phyloP scores from a whole-genome alignment of 495 filamentous ascomycete species.

The Neurospora sp. region DNA sequence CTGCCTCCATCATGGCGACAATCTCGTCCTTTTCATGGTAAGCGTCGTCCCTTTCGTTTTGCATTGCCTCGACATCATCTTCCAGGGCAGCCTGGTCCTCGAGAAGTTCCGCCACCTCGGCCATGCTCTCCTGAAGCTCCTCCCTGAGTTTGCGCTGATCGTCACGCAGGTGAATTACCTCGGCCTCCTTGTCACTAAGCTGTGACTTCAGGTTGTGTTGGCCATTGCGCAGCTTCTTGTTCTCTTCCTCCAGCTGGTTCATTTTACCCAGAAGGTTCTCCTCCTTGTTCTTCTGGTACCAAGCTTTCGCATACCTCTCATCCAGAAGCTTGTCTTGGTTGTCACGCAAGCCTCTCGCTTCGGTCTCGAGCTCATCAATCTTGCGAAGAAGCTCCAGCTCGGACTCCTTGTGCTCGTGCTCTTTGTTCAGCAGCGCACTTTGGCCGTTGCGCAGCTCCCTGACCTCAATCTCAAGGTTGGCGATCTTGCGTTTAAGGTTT shows the following conservation, averaged over 20 bases:
- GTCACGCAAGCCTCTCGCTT: background rate
- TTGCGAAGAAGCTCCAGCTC: conserved; percentile 9
- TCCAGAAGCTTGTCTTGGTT: background rate
- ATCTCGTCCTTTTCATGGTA: conserved; percentile 4
- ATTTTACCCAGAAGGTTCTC: conserved; percentile 27
- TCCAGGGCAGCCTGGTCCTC: conserved; percentile 6
- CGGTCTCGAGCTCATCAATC: background rate
- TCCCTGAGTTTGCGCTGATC: conserved; percentile 11
- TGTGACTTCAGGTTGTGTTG: conserved; percentile 11
- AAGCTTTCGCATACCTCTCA: background rate
- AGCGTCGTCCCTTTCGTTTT: conserved; percentile 21
- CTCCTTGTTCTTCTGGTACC: conserved; percentile 12
- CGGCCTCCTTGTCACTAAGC: conserved; percentile 5
- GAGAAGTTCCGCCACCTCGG: conserved; percentile 1
- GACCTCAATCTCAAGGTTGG: background rate
- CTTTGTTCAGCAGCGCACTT: conserved; percentile 1
- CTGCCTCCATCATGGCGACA: conserved; percentile 20
- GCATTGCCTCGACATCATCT: conserved; percentile 10
- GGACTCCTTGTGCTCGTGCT: conserved; percentile 7
- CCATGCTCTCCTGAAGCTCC: conserved; percentile 22
- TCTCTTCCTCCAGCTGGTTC: conserved; percentile 33
- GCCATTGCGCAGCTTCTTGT: conserved; percentile 24
- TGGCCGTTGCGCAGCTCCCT: background rate
- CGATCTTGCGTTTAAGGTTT: background rate
- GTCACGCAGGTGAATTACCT: background rate